A percentile compares a stretch with the other conserved stretches of the same genome.
phyloP scores from a whole-genome alignment of 306 rosid genomes.

The Sicyos baderoa region DNA sequence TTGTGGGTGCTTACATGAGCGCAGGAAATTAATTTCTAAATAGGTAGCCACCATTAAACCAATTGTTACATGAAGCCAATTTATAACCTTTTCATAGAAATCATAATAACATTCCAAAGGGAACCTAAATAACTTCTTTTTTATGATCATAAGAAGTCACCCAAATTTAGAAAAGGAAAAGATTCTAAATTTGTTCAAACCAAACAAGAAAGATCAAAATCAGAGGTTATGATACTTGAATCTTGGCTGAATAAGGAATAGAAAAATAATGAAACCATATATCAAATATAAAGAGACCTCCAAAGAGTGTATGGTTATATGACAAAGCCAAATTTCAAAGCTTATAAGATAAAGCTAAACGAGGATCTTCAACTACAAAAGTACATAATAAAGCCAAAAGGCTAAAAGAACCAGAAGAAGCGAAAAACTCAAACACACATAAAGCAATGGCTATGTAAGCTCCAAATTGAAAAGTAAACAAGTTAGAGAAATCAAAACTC shows the following conservation, averaged over 20 bases:
- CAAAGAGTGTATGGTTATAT: too few relatives aligned
- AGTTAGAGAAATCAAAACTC: not conserved
- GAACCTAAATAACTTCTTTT: not conserved
- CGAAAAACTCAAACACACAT: not conserved
- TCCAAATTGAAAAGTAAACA: slow-evolving; percentile 3
- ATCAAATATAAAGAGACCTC: too few relatives aligned
- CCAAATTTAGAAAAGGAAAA: not conserved
- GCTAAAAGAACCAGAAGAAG: not conserved
- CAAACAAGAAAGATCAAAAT: slow-evolving; percentile 7
- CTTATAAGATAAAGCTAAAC: too few relatives aligned
- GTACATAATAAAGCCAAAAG: too few relatives aligned
- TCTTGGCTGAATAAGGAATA: not conserved
- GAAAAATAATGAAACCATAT: too few relatives aligned
- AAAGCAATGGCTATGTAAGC: slow-evolving; percentile 3
- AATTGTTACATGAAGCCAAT: not conserved
- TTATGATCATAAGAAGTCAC: slow-evolving; percentile 2
- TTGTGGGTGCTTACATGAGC: too few relatives aligned
- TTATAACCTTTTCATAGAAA: not conserved
- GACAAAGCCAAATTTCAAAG: too few relatives aligned
- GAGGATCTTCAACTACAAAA: too few relatives aligned
- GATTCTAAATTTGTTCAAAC: not conserved
- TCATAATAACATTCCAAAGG: slow-evolving; percentile 1
- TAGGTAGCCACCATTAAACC: too few relatives aligned
- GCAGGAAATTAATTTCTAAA: too few relatives aligned
- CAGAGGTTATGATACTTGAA: too few relatives aligned